phyloP scores from a whole-genome alignment of 2,329 filamentous ascomycete genomes.

The Ramularia collo-cygni region DNA sequence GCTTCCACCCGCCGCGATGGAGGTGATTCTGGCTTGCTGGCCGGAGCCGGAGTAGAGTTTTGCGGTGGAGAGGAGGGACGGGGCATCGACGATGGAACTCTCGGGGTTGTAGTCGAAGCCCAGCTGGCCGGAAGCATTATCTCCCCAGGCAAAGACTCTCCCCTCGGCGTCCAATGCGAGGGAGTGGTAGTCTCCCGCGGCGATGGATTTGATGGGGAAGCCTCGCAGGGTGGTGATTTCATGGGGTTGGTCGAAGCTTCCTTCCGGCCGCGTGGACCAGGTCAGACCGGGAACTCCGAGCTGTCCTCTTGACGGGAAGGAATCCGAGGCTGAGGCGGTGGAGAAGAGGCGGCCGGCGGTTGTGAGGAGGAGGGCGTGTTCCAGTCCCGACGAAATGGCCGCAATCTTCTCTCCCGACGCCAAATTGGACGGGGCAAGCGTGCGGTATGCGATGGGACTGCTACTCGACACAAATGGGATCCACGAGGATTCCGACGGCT shows the following conservation, averaged over 20 bases:
- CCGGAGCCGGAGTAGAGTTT: conserved; percentile 64
- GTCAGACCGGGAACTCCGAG: conserved; percentile 77
- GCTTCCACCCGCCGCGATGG: conserved; percentile 74
- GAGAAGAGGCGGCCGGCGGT: conserved; percentile 81
- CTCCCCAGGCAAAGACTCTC: conserved; percentile 77
- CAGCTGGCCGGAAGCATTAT: conserved; percentile 86
- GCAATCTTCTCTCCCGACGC: conserved; percentile 65
- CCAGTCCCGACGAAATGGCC: conserved; percentile 68
- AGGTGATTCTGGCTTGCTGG: conserved; percentile 61
- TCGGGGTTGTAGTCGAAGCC: conserved; percentile 66
- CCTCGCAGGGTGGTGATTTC: conserved; percentile 67
- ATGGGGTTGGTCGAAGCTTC: conserved; percentile 74
- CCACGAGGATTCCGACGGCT: conserved; percentile 62
- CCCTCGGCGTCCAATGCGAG: conserved; percentile 69
- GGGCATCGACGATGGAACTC: conserved; percentile 58
- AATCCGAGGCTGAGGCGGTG: conserved; percentile 69
- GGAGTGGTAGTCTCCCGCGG: conserved; percentile 81
- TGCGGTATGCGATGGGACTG: conserved; percentile 62
- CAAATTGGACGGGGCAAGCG: conserved; percentile 58
- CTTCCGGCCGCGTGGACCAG: conserved; percentile 69
- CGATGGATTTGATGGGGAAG: conserved; percentile 66
- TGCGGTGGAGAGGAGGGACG: conserved; percentile 62
- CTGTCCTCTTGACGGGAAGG: conserved; percentile 77
- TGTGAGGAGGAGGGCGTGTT: conserved; percentile 82
- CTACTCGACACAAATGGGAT: conserved; percentile 62